Percentiles rank a stretch among this genome's conserved stretches.
phyloP scores from a whole-genome alignment of 176 grass and related monocot genomes.

The Ampelocalamus luodianensis region DNA sequence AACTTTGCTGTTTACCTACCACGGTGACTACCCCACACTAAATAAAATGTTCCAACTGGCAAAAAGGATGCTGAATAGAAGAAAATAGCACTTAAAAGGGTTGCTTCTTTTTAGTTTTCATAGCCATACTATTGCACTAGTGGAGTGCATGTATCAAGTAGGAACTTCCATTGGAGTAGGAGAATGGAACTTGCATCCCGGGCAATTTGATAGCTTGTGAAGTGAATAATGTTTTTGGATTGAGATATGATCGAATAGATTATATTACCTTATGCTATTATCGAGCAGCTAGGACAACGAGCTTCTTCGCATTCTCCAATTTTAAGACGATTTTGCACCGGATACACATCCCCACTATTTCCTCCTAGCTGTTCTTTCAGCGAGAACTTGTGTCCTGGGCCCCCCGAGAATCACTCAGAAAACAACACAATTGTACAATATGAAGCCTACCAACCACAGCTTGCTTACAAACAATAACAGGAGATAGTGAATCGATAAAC shows the following conservation, averaged over 20 bases:
- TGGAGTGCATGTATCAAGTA: not conserved
- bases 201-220: not conserved
- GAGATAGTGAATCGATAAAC: conserved; percentile 12
- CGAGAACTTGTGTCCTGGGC: not conserved
- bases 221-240: not conserved
- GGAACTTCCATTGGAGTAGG: not conserved
- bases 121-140: not conserved
- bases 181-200: not conserved
- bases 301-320: not conserved
- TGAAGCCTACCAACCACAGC: conserved; percentile 16
- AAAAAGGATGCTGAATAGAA: not conserved
- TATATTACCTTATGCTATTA: not conserved
- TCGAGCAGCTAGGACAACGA: not conserved
- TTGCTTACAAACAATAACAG: conserved; percentile 6
- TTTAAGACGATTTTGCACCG: not conserved
- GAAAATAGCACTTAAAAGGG: not conserved
- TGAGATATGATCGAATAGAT: not conserved
- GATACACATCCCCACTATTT: not conserved
- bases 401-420: not conserved
- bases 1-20: conserved; percentile 38
- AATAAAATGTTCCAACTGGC: conserved; percentile 1
- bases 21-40: conserved; percentile 4
- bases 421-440: conserved; percentile 20
- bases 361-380: not conserved
- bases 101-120: not conserved